phyloP scores from a whole-genome alignment of 2,329 filamentous ascomycete species.

The Cladophialophora exuberans region DNA sequence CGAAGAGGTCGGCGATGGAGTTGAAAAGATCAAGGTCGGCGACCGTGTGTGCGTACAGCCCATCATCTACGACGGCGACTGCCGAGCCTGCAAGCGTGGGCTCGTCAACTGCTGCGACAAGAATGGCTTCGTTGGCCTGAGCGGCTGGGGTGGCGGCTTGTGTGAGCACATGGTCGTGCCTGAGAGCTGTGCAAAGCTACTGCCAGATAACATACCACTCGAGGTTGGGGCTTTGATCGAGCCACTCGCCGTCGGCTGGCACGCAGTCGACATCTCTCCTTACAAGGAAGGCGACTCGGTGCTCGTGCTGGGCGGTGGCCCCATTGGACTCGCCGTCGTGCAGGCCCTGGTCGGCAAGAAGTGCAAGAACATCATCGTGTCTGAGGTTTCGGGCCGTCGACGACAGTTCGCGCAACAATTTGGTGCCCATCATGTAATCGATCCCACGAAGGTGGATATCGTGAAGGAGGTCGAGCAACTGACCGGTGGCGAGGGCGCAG shows the following conservation, averaged over 20 bases:
- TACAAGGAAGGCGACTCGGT: constrained; percentile 52
- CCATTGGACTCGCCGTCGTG: constrained; percentile 57
- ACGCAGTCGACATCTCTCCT: constrained; percentile 54
- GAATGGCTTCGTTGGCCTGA: constrained; percentile 58
- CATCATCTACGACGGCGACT: constrained; percentile 59
- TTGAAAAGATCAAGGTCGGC: constrained; percentile 52
- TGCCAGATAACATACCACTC: constrained; percentile 56
- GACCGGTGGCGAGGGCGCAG: constrained; percentile 48
- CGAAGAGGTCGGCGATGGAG: constrained; percentile 56
- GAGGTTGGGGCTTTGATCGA: constrained; percentile 59
- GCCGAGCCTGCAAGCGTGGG: constrained; percentile 55
- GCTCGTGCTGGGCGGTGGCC: constrained; percentile 57
- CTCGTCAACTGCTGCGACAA: constrained; percentile 59
- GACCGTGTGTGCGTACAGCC: constrained; percentile 56
- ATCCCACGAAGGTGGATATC: constrained; percentile 55
- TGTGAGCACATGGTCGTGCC: constrained; percentile 57
- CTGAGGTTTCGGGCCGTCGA: constrained; percentile 53
- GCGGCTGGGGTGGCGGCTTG: constrained; percentile 56
- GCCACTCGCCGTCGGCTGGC: constrained; percentile 60
- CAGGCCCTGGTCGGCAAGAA: constrained; percentile 50
- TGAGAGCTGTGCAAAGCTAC: constrained; percentile 47
- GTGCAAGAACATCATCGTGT: constrained; percentile 54
- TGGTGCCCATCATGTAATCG: constrained; percentile 56
- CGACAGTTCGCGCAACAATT: constrained; percentile 55
- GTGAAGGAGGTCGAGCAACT: constrained; percentile 40